These are phyloP conservation scores for Claviceps capensis DNA, from an alignment of 2,329 filamentous ascomycete species.

Conservation along the genomic window DNA sequence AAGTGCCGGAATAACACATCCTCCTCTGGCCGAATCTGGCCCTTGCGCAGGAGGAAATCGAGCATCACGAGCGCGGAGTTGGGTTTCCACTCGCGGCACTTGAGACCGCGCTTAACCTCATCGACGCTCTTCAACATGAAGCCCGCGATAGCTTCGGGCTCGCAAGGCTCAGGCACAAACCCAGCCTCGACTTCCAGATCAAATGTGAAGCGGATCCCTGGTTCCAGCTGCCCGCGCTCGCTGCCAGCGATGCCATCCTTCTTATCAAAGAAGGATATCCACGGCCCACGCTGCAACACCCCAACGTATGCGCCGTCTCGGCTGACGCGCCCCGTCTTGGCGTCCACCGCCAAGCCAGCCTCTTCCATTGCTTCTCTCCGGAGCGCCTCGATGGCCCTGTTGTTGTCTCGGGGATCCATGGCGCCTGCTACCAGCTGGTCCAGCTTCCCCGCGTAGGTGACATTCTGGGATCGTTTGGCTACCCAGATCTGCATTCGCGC, in stretches of 20 bases:
- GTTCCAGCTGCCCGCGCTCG: constrained; percentile 21
- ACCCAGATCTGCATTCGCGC: constrained; percentile 19
- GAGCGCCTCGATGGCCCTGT: constrained; percentile 16
- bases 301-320: constrained; percentile 11
- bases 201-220: constrained; percentile 23
- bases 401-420: constrained; percentile 17
- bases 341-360: constrained; percentile 16
- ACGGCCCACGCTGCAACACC: constrained; percentile 10
- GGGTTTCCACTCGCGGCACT: constrained; percentile 20
- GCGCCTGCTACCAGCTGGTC: constrained; percentile 25
- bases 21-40: constrained; percentile 12
- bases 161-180: constrained; percentile 11
- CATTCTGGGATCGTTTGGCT: constrained; percentile 15
- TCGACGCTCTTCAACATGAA: constrained; percentile 17
- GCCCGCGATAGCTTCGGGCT: constrained; percentile 15
- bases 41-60: constrained; percentile 21
- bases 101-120: constrained; percentile 17
- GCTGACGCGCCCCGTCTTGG: constrained; percentile 10
- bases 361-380: constrained; percentile 21
- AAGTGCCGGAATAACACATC: constrained; percentile 13
- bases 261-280: constrained; percentile 22
- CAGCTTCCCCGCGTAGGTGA: constrained; percentile 21
- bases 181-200: constrained; percentile 18
- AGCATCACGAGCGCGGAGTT: constrained; percentile 26
- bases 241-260: constrained; percentile 18